phyloP scores from a whole-genome alignment of 2,329 filamentous ascomycete species.

The Botryotinia calthae region DNA sequence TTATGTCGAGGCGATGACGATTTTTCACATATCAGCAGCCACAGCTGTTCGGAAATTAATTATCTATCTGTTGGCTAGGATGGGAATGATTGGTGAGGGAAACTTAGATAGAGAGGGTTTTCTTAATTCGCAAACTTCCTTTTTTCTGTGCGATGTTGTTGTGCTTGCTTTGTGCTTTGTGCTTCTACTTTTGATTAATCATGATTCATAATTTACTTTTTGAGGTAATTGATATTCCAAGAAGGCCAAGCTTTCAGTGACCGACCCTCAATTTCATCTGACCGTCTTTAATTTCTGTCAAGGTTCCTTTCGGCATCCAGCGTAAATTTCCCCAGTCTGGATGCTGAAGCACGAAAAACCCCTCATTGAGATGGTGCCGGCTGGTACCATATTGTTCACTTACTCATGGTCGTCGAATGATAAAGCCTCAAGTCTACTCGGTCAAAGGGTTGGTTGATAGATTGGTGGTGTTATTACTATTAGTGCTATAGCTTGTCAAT shows the following conservation, averaged over 20 bases:
- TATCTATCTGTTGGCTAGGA: neutral
- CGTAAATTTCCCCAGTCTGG: neutral
- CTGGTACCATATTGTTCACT: neutral
- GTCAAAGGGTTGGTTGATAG: neutral
- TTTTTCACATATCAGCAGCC: neutral
- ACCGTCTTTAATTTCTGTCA: neutral
- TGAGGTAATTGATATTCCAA: slow-evolving; percentile 1
- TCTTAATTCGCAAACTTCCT: neutral
- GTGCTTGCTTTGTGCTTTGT: neutral
- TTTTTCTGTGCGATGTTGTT: neutral
- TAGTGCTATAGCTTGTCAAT: neutral
- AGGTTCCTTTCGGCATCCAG: neutral
- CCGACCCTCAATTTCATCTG: slow-evolving; percentile 4
- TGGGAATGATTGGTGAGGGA: neutral
- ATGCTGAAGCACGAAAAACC: neutral
- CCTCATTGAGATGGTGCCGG: neutral
- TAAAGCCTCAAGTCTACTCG: neutral
- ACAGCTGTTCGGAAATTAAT: slow-evolving; percentile 12
- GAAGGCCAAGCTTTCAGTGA: slow-evolving; percentile 14
- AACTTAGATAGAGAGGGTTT: neutral
- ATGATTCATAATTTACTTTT: slow-evolving; percentile 6
- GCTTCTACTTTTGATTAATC: neutral
- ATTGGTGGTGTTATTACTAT: neutral
- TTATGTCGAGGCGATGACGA: neutral
- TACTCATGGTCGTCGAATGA: neutral